These are phyloP conservation scores for Saccharomycopsis selenospora DNA, from an alignment of 805 yeast genomes.

Conservation along the genomic window DNA sequence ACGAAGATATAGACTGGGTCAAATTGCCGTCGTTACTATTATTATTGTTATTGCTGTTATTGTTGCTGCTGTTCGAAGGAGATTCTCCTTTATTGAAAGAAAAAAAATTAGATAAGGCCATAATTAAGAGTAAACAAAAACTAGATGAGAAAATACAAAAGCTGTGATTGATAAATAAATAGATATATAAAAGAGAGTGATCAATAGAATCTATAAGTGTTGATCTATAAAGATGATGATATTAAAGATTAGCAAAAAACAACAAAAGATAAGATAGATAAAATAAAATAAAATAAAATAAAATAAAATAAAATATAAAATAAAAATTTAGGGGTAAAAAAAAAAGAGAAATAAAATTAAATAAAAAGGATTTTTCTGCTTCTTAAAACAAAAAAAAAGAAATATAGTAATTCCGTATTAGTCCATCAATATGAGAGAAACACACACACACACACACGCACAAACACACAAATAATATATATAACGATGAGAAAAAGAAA, in stretches of 20 bases:
- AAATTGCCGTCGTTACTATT: conserved; percentile 19
- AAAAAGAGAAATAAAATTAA: neutral
- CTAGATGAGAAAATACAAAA: no score
- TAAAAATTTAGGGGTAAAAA: conserved; percentile 4
- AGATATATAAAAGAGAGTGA: conserved; percentile 18
- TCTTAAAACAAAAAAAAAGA: no score
- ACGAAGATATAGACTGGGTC: conserved; percentile 21
- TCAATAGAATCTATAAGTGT: conserved; percentile 21
- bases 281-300: neutral
- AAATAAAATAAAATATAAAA: conserved; percentile 5
- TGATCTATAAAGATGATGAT: neutral
- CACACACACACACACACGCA: no score
- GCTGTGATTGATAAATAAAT: no score
- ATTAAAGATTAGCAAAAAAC: conserved; percentile 1
- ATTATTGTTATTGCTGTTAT: neutral
- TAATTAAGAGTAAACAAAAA: no score
- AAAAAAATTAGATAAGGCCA: conserved; percentile 19
- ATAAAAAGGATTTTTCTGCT: no score
- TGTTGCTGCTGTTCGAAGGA: conserved; percentile 16
- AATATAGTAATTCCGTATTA: no score
- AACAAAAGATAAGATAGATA: conserved; percentile 1
- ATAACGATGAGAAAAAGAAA: no score
- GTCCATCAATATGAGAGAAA: no score
- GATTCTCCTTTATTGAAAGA: conserved; percentile 15
- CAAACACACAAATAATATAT: no score